Evolutionary conservation across 2,329 filamentous ascomycete species (phyloP).

Genomic region (Massarina eburnea): DNA sequence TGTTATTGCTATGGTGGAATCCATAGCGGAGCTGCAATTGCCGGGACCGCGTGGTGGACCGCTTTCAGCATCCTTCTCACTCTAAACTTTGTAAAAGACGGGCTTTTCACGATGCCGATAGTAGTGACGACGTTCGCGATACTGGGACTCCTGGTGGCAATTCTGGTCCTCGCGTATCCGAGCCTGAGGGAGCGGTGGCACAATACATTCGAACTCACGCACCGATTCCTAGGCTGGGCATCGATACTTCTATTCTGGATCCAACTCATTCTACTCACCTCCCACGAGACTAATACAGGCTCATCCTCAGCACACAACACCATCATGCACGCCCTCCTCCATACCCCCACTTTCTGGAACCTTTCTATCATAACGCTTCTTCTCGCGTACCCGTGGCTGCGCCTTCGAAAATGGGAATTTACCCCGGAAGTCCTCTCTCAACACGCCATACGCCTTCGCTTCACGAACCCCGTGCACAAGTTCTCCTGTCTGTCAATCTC

Average conservation of each 20-base stretch:
- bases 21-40: slow-evolving; percentile 36
- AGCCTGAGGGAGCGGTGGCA: slow-evolving; percentile 24
- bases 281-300: background rate
- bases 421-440: slow-evolving; percentile 67
- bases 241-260: slow-evolving; percentile 33
- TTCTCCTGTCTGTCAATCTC: slow-evolving; percentile 37
- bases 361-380: slow-evolving; percentile 64
- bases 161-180: slow-evolving; percentile 30
- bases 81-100: slow-evolving; percentile 19
- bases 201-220: slow-evolving; percentile 38
- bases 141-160: slow-evolving; percentile 19
- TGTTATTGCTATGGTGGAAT: slow-evolving; percentile 39
- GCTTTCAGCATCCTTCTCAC: slow-evolving; percentile 40
- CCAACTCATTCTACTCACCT: slow-evolving; percentile 21
- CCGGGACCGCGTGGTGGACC: slow-evolving; percentile 47
- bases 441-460: slow-evolving; percentile 70
- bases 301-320: background rate
- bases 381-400: slow-evolving; percentile 72
- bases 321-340: slow-evolving; percentile 8
- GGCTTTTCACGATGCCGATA: slow-evolving; percentile 11
- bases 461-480: slow-evolving; percentile 26
- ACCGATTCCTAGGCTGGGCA: slow-evolving; percentile 40
- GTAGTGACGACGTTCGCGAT: slow-evolving; percentile 25
- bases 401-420: slow-evolving; percentile 68
- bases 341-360: slow-evolving; percentile 60